Percentiles rank a stretch among this genome's conserved stretches.
Evolutionary conservation across 345 rosid genomes (phyloP).

Genomic region (Diplotaxis tenuifolia): DNA sequence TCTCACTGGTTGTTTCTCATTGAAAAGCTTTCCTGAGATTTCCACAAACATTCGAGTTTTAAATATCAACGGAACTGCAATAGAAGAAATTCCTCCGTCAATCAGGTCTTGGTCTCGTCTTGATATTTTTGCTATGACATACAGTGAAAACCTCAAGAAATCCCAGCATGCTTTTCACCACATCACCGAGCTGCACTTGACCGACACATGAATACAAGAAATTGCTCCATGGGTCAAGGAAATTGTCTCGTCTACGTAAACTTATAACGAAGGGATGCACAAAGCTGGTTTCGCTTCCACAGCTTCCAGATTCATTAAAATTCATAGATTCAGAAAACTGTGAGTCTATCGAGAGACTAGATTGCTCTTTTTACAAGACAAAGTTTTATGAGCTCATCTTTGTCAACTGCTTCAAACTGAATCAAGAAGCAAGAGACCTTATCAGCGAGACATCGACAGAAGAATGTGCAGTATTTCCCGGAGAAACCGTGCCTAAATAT

Average conservation of each 20-base stretch:
- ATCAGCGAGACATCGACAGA: neutral
- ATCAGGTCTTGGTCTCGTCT: neutral
- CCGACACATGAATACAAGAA: neutral
- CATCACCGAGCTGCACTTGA: neutral
- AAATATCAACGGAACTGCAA: fast-evolving
- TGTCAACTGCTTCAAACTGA: constrained; percentile 6
- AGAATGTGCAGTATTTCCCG: neutral
- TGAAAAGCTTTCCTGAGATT: neutral
- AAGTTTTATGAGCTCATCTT: neutral
- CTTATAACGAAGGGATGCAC: neutral
- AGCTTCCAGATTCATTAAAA: neutral
- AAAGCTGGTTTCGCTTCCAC: neutral
- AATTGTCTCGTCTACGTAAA: neutral
- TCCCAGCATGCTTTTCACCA: neutral
- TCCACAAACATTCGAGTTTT: neutral
- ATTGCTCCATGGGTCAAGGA: neutral
- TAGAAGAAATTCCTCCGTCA: neutral
- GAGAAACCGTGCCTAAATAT: neutral
- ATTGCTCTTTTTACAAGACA: neutral
- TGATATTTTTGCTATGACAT: neutral
- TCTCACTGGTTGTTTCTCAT: neutral
- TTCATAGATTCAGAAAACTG: neutral
- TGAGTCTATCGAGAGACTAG: neutral
- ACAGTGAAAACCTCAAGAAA: neutral
- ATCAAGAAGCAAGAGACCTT: too few relatives aligned